phyloP scores from a whole-genome alignment of 129 eudicot species.

The Helichrysum umbraculigerum region DNA sequence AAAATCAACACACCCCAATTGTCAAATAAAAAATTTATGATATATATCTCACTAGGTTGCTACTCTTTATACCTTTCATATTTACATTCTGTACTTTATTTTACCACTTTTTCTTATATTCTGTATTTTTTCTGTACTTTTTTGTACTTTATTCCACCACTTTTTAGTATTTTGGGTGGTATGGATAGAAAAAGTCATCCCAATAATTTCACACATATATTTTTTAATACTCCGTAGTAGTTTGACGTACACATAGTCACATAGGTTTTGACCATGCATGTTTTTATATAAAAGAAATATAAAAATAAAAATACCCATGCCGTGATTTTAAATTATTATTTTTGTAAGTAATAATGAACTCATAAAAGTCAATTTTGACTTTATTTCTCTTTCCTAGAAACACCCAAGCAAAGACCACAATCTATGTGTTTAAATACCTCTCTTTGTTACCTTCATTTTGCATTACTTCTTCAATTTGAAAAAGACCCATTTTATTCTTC shows the following conservation, averaged over 20 bases:
- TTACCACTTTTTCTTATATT: no score
- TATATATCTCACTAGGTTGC: no score
- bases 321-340: background rate
- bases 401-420: slow-evolving; percentile 31
- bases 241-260: slow-evolving; percentile 28
- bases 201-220: background rate
- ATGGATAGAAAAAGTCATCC: no score
- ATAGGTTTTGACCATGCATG: slow-evolving; percentile 29
- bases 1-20: slow-evolving; percentile 13
- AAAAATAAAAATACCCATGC: background rate
- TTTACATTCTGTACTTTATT: no score
- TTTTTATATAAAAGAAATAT: background rate
- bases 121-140: no score
- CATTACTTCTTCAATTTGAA: slow-evolving; percentile 4
- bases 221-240: slow-evolving; percentile 1
- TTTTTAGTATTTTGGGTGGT: no score
- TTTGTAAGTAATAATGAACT: slow-evolving; percentile 3
- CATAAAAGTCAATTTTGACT: slow-evolving; percentile 32
- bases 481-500: slow-evolving; percentile 12
- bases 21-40: background rate
- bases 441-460: background rate
- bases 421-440: slow-evolving; percentile 22
- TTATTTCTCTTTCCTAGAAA: slow-evolving; percentile 33
- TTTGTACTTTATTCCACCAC: no score
- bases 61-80: no score